A percentile compares a stretch with the other conserved stretches of the same genome.
These are phyloP conservation scores for Postia placenta DNA, from an alignment of 768 basidiomycete species.

Conservation along the genomic window DNA sequence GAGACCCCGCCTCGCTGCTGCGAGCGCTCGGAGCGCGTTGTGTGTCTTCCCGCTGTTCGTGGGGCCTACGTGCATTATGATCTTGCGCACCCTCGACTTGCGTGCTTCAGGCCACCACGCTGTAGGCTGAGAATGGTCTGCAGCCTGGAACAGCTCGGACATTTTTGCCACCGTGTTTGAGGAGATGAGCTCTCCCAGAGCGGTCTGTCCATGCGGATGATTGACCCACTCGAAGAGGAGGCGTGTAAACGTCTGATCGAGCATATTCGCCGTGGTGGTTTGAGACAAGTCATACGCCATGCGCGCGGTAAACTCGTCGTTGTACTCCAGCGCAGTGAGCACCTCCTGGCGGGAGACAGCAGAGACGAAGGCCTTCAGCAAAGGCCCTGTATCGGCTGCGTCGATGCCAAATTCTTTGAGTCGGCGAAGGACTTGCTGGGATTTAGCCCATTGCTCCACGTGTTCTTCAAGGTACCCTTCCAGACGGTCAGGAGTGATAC, in stretches of 20 bases:
- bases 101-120: constrained; percentile 52
- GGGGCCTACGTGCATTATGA: constrained; percentile 95
- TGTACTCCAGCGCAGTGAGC: constrained; percentile 16
- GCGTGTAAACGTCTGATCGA: constrained; percentile 46
- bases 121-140: constrained; percentile 40
- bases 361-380: constrained; percentile 37
- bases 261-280: constrained; percentile 17
- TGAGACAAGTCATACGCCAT: constrained; percentile 33
- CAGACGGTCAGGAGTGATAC: not conserved
- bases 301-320: constrained; percentile 36
- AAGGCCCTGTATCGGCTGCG: constrained; percentile 26
- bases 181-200: constrained; percentile 24
- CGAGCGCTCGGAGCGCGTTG: constrained; percentile 83
- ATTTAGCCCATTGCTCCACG: not conserved
- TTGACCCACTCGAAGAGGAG: constrained; percentile 55
- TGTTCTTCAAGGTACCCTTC: not conserved
- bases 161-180: constrained; percentile 32
- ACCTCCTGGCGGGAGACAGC: constrained; percentile 27
- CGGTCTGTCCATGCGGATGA: constrained; percentile 21
- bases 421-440: constrained; percentile 26
- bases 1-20: constrained; percentile 62
- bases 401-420: constrained; percentile 47
- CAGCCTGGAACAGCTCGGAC: constrained; percentile 27
- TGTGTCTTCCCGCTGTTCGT: constrained; percentile 98
- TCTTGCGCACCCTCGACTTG: constrained; percentile 49